A percentile compares a stretch with the other conserved stretches of the same genome.
Evolutionary conservation across 2,329 filamentous ascomycete genomes (phyloP).

Genomic region (Exophiala sp.): DNA sequence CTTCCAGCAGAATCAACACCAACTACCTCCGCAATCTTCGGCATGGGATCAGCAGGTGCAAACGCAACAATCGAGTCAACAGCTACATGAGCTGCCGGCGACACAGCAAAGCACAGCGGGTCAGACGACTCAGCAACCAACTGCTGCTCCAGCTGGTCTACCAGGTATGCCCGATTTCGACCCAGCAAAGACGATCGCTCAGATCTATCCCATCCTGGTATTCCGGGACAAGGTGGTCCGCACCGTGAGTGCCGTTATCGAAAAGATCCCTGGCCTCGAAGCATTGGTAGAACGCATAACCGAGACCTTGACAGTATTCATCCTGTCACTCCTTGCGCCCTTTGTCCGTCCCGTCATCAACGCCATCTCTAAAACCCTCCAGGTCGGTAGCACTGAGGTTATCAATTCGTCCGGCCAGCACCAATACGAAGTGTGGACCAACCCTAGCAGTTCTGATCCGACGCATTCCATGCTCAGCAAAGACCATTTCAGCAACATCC

Average conservation of each 20-base stretch:
- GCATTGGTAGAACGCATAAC: conserved; percentile 88
- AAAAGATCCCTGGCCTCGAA: conserved; percentile 88
- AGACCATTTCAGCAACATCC: conserved; percentile 76
- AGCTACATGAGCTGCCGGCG: neutral
- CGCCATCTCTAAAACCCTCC: conserved; percentile 76
- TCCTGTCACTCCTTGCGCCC: conserved; percentile 84
- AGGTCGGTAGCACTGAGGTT: conserved; percentile 75
- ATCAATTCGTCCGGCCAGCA: conserved; percentile 66
- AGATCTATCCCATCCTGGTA: conserved; percentile 91
- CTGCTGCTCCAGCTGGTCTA: conserved; percentile 51
- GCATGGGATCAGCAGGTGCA: neutral
- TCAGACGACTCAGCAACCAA: conserved; percentile 10
- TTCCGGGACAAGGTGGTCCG: conserved; percentile 94
- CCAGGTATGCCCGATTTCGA: conserved; percentile 79
- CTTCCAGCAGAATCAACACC: conserved; percentile 4
- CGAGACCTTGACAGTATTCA: conserved; percentile 86
- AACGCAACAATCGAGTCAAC: conserved; percentile 2
- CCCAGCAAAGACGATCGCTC: conserved; percentile 67
- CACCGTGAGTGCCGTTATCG: conserved; percentile 76
- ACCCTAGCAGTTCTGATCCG: conserved; percentile 70
- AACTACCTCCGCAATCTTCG: neutral
- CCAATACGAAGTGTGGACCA: conserved; percentile 77
- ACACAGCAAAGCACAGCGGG: conserved; percentile 2
- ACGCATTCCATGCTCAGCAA: conserved; percentile 81
- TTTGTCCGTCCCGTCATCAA: conserved; percentile 91